phyloP scores from a whole-genome alignment of 2,329 filamentous ascomycete genomes.

The Thyridium curvatum region DNA sequence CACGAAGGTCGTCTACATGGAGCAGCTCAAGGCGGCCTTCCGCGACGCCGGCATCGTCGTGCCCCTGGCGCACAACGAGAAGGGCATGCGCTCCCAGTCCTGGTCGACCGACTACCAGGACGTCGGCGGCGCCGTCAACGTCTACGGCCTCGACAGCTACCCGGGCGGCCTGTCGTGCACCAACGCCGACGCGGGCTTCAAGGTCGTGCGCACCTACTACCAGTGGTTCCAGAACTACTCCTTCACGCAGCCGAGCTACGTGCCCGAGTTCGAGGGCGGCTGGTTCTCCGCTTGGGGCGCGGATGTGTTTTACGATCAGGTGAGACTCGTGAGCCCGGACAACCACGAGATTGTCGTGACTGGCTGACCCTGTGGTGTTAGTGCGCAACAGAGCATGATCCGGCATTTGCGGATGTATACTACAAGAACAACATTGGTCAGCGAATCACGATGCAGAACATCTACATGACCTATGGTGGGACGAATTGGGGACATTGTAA shows the following conservation, averaged over 20 bases:
- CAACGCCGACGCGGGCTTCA: conserved; percentile 40
- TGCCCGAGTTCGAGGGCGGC: conserved; percentile 48
- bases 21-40: conserved; percentile 40
- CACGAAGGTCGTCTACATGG: conserved; percentile 44
- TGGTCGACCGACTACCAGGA: conserved; percentile 51
- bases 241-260: conserved; percentile 43
- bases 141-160: conserved; percentile 41
- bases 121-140: conserved; percentile 46
- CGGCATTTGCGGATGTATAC: conserved; percentile 46
- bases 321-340: conserved; percentile 5
- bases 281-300: conserved; percentile 48
- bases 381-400: conserved; percentile 36
- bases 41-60: conserved; percentile 39
- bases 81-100: conserved; percentile 38
- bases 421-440: conserved; percentile 51
- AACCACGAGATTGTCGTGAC: neutral
- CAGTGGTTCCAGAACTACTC: conserved; percentile 53
- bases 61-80: conserved; percentile 43
- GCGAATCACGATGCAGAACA: conserved; percentile 36
- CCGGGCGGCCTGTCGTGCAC: conserved; percentile 42
- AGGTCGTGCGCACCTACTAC: conserved; percentile 44
- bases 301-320: conserved; percentile 39
- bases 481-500: conserved; percentile 47
- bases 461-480: conserved; percentile 49
- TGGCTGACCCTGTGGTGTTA: conserved; percentile 1